Percentiles rank a stretch among this genome's conserved stretches.
phyloP scores from a whole-genome alignment of 169 alveolate genomes.

The Plasmodium gonderi region DNA sequence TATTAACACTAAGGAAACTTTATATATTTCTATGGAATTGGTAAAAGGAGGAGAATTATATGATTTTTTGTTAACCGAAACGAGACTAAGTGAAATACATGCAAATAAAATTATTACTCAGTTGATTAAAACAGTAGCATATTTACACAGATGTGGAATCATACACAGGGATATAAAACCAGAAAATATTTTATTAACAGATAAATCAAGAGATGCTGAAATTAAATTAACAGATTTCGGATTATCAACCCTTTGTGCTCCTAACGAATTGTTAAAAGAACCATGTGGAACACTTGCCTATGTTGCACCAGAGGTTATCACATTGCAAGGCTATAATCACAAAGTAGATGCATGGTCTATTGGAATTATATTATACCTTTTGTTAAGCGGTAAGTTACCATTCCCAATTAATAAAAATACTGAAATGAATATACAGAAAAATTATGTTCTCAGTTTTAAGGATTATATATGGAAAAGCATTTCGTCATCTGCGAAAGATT shows the following conservation, averaged over 20 bases:
- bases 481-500: constrained; percentile 87
- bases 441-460: constrained; percentile 81
- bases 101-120: constrained; percentile 91
- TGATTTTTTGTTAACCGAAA: constrained; percentile 81
- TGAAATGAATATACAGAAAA: constrained; percentile 72
- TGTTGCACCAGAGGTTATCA: constrained; percentile 94
- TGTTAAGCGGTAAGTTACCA: constrained; percentile 92
- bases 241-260: constrained; percentile 89
- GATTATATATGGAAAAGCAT: constrained; percentile 86
- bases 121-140: constrained; percentile 93
- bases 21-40: constrained; percentile 91
- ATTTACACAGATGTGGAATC: constrained; percentile 95
- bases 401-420: constrained; percentile 86
- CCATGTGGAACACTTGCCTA: constrained; percentile 94
- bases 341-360: constrained; percentile 94
- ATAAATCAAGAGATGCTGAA: constrained; percentile 91
- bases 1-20: constrained; percentile 86
- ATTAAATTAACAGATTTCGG: constrained; percentile 97
- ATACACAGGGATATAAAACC: constrained; percentile 98
- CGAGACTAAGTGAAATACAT: constrained; percentile 85
- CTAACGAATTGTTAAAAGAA: constrained; percentile 89
- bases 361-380: constrained; percentile 91
- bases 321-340: constrained; percentile 91
- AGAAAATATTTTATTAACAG: constrained; percentile 94
- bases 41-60: constrained; percentile 92